phyloP scores from a whole-genome alignment of 352 stramenopile genomes.

The Elongisporangium senticosum region DNA sequence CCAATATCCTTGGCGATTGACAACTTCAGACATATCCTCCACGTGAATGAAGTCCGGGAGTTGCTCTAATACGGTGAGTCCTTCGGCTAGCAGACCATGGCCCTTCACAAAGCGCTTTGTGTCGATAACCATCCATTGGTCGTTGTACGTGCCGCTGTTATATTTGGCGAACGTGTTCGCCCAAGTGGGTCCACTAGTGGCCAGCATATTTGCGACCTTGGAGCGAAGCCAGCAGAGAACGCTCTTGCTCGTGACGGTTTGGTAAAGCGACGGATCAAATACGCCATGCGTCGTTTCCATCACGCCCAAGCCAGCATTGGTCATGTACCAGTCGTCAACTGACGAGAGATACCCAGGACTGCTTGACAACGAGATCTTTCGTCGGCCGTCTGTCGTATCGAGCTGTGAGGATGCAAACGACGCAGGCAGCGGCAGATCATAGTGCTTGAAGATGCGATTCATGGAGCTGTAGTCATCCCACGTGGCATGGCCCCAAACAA shows the following conservation, averaged over 20 bases:
- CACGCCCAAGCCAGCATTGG: slow-evolving; percentile 34
- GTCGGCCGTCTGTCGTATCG: slow-evolving; percentile 10
- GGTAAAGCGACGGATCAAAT: slow-evolving; percentile 49
- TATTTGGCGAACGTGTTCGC: slow-evolving; percentile 34
- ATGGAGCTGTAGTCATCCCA: slow-evolving; percentile 72
- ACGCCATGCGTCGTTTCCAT: slow-evolving; percentile 74
- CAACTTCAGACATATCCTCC: slow-evolving; percentile 41
- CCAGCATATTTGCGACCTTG: slow-evolving; percentile 48
- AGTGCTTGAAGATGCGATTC: slow-evolving; percentile 80
- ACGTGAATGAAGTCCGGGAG: slow-evolving; percentile 49
- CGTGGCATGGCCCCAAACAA: slow-evolving; percentile 65
- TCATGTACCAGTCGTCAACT: slow-evolving; percentile 81
- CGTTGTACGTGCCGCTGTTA: slow-evolving; percentile 82
- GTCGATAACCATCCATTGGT: slow-evolving; percentile 84
- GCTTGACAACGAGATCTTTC: slow-evolving; percentile 66
- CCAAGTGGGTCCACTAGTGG: slow-evolving; percentile 40
- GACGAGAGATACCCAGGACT: slow-evolving; percentile 73
- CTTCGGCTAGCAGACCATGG: slow-evolving; percentile 30
- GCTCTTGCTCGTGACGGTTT: slow-evolving; percentile 33
- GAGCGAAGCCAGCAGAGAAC: slow-evolving; percentile 64
- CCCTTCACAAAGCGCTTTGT: slow-evolving; percentile 40
- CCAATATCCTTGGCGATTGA: slow-evolving; percentile 68
- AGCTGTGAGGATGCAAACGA: not conserved
- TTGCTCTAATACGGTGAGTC: slow-evolving; percentile 69
- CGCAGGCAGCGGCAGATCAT: slow-evolving; percentile 48